Conservation (phyloP, 2,329 filamentous ascomycete species). For the Diaporthe vaccinii region DNA sequence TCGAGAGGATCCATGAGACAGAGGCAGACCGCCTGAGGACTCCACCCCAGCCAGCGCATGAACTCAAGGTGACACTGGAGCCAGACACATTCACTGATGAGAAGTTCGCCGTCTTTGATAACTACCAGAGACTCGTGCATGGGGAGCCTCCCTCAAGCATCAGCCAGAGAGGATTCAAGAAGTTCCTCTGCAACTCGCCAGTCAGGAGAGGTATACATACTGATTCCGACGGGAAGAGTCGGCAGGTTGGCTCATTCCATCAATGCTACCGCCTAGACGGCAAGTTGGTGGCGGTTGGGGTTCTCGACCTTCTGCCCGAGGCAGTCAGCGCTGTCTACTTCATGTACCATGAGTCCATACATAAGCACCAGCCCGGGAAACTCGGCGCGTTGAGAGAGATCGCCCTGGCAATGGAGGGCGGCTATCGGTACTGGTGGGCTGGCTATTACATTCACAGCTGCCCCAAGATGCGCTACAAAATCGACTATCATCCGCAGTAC, state of each 20-base stretch:
- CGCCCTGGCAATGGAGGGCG: constrained; percentile 75
- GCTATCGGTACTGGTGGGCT: constrained; percentile 83
- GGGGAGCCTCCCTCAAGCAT: constrained; percentile 74
- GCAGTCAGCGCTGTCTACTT: constrained; percentile 88
- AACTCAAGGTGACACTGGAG: constrained; percentile 78
- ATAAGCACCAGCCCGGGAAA: constrained; percentile 79
- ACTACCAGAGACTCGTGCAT: constrained; percentile 83
- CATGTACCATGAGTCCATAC: constrained; percentile 82
- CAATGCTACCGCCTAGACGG: constrained; percentile 87
- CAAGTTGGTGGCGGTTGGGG: constrained; percentile 79
- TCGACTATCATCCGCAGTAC: constrained; percentile 81
- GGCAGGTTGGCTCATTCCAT: constrained; percentile 79
- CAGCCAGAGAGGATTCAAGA: constrained; percentile 71
- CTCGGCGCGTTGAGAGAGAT: constrained; percentile 82
- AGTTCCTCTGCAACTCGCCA: constrained; percentile 82
- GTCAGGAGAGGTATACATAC: constrained; percentile 62
- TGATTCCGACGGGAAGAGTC: constrained; percentile 63
- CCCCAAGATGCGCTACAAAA: constrained; percentile 88
- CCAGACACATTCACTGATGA: constrained; percentile 79
- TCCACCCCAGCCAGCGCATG: constrained; percentile 75
- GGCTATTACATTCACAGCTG: constrained; percentile 87
- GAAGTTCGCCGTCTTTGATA: constrained; percentile 79
- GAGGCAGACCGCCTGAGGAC: constrained; percentile 69
- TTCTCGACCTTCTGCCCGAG: constrained; percentile 82
- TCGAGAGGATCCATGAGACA: constrained; percentile 77